phyloP scores from a whole-genome alignment of 1,284 basidiomycete species.

The Moesziomyces globuligerus region DNA sequence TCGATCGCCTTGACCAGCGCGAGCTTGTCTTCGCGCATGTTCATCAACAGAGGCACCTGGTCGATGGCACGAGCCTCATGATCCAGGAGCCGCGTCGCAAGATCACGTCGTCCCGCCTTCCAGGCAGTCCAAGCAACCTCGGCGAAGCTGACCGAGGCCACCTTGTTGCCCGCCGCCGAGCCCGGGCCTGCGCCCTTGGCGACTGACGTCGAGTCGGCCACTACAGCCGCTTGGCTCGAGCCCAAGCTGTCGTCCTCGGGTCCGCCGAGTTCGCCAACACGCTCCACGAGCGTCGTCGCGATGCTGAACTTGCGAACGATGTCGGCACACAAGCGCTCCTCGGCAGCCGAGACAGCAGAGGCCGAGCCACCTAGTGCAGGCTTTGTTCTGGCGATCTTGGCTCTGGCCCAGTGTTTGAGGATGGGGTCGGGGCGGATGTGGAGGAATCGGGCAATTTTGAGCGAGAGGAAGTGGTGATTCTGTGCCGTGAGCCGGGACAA shows the following conservation, averaged over 20 bases:
- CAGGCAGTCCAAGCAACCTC: conserved; percentile 94
- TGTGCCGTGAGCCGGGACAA: conserved; percentile 85
- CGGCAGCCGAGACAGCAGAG: conserved; percentile 64
- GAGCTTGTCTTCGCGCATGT: conserved; percentile 91
- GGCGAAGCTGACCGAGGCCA: conserved; percentile 79
- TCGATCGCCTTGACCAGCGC: conserved; percentile 91
- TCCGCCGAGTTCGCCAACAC: conserved; percentile 18
- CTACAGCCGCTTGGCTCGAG: neutral
- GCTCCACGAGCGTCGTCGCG: conserved; percentile 67
- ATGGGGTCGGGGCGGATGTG: conserved; percentile 85
- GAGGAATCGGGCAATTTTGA: conserved; percentile 88
- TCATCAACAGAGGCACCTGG: conserved; percentile 88
- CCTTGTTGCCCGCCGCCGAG: conserved; percentile 6
- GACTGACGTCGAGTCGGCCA: neutral
- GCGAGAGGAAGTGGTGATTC: conserved; percentile 88
- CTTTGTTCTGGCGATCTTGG: conserved; percentile 82
- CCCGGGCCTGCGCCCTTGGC: conserved; percentile 1
- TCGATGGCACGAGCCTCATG: conserved; percentile 88
- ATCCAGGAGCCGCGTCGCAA: conserved; percentile 94
- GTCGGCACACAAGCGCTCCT: conserved; percentile 80
- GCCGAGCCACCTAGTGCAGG: conserved; percentile 25
- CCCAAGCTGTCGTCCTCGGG: conserved; percentile 15
- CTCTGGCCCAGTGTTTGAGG: conserved; percentile 93
- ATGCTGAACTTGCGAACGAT: conserved; percentile 88
- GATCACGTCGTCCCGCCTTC: conserved; percentile 83